Conservation (phyloP, 768 basidiomycete species). For the Gautieria morchelliformis region DNA sequence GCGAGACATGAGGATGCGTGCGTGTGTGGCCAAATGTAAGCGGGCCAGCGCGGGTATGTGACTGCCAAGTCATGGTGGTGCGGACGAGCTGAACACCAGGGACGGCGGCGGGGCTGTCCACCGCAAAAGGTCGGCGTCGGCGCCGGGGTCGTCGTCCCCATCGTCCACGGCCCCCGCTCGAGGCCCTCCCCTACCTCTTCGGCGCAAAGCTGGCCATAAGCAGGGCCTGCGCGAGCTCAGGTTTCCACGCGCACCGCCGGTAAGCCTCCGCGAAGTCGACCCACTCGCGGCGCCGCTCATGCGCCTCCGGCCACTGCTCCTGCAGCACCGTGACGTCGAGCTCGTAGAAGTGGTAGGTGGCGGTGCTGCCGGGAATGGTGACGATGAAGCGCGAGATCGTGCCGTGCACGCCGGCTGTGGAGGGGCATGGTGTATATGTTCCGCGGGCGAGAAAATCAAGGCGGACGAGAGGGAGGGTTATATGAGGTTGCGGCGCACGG, state of each 20-base stretch:
- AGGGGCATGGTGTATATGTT: background rate
- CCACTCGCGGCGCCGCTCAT: constrained; percentile 78
- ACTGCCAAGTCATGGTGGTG: background rate
- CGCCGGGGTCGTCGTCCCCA: background rate
- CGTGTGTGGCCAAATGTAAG: background rate
- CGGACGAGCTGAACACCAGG: background rate
- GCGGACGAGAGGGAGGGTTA: constrained; percentile 18
- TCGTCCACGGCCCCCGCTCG: background rate
- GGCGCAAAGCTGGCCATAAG: constrained; percentile 62
- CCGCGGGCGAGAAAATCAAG: constrained; percentile 28
- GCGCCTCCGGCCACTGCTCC: constrained; percentile 70
- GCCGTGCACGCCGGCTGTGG: constrained; percentile 79
- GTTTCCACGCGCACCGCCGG: constrained; percentile 69
- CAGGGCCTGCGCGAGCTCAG: constrained; percentile 73
- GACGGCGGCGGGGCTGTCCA: background rate
- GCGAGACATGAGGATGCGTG: too few species aligned
- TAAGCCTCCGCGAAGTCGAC: constrained; percentile 80
- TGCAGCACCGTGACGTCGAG: constrained; percentile 73
- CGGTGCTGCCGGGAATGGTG: constrained; percentile 68
- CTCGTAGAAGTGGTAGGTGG: constrained; percentile 87
- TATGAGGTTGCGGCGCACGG: constrained; percentile 11
- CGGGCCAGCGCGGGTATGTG: background rate
- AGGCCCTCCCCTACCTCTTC: constrained; percentile 26
- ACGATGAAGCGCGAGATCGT: constrained; percentile 77
- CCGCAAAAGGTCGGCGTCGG: background rate